Evolutionary conservation across 805 yeast species (phyloP).

Genomic region (Isabelozyma pseudorhagii): DNA sequence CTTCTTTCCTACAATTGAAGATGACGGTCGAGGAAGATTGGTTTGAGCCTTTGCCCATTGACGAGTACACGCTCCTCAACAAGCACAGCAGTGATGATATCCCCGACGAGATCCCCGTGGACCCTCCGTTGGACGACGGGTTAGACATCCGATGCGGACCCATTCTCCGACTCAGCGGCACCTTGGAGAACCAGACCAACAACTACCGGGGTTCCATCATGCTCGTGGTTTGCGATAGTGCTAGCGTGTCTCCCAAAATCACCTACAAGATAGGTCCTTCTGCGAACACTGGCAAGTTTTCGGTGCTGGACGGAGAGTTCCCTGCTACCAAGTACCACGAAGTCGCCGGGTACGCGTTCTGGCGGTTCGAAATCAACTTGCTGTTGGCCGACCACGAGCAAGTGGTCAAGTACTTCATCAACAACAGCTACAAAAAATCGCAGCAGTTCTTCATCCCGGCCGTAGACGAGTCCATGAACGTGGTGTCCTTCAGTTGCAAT

Average conservation of each 20-base stretch:
- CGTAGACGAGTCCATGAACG: slow-evolving; percentile 64
- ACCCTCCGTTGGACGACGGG: slow-evolving; percentile 20
- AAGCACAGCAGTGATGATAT: slow-evolving; percentile 14
- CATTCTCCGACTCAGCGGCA: slow-evolving; percentile 61
- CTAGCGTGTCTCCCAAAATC: slow-evolving; percentile 22
- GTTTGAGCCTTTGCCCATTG: slow-evolving; percentile 23
- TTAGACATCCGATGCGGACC: slow-evolving; percentile 75
- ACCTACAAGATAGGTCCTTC: slow-evolving; percentile 39
- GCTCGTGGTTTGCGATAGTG: slow-evolving; percentile 52
- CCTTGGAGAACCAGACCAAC: slow-evolving; percentile 45
- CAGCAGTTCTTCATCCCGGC: slow-evolving; percentile 74
- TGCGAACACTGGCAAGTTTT: neutral
- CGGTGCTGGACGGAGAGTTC: slow-evolving; percentile 39
- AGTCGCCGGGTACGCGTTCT: slow-evolving; percentile 52
- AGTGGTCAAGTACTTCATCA: slow-evolving; percentile 59
- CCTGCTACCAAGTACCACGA: slow-evolving; percentile 40
- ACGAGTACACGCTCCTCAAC: slow-evolving; percentile 26
- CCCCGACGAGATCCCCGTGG: slow-evolving; percentile 28
- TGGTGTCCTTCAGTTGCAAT: slow-evolving; percentile 82
- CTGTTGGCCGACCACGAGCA: slow-evolving; percentile 51
- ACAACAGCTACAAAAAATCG: slow-evolving; percentile 31
- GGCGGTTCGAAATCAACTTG: slow-evolving; percentile 61
- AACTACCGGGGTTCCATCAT: slow-evolving; percentile 69
- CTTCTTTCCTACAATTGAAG: neutral
- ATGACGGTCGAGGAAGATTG: slow-evolving; percentile 3